Base-by-base conservation (phyloP, 208 protist species). In the Crithidia brevicula region DNA sequence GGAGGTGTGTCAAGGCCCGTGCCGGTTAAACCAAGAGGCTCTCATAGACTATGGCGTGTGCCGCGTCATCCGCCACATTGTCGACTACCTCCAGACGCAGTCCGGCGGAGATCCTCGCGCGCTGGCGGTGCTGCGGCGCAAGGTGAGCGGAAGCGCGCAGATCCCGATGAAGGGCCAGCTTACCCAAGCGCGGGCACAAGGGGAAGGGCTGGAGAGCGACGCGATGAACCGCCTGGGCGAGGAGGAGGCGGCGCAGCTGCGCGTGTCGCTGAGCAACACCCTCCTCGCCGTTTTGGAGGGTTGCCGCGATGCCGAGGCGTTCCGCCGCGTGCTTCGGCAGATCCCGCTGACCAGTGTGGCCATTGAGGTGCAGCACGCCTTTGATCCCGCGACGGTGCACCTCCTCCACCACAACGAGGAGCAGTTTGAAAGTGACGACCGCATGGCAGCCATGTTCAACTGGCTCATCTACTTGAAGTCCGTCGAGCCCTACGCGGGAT, bases 1-100 rank as follows among this genome's bases (percentile, higher is more conserved):
- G 22, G 95, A 97, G 81, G 84, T 93, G 31, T 96, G 89, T 79
- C 95, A 97, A 67, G 95, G 95, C 0, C 95, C 95, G 30, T 98
- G 93, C 59, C 67, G 72, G 28, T 72, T 51, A 25, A 98, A 97
- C 74, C 95, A 98, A 67, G 71, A 86, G 59, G 70, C 79, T 5
- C 70, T 95, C 27, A 72, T 94, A 18, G 63, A 61, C 56, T 86
- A 80, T 65, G 81, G 85, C 49, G 76, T 84, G 18, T 91, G 85
- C 58, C 38, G 65, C n/a, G 71, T 65, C 23, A 80, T 91, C 18
- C 54, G 74, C 2, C 72, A 67, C 50, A 45, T 81, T 0, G 69
- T 91, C 23, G 53, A 79, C 33, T 72, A 74, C 28, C 23, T 87
- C 43, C 59, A 56, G 42, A 65, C 43, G 28, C 28, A 62, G 30